Conservation (phyloP, 176 grass and related monocot species). For the Avena sativa region DNA sequence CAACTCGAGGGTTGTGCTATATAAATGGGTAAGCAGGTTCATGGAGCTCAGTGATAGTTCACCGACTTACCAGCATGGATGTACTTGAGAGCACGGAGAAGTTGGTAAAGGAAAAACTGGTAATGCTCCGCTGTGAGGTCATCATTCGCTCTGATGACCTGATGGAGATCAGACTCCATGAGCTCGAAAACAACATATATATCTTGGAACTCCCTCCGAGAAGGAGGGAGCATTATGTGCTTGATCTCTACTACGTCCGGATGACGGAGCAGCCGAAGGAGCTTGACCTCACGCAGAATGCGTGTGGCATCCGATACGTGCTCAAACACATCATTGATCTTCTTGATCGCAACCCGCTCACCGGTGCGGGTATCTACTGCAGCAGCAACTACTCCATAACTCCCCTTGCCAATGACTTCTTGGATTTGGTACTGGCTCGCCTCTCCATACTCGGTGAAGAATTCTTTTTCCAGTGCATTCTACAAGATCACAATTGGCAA, state of each 20-base stretch:
- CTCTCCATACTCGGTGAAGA: conserved; percentile 94
- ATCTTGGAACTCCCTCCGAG: conserved; percentile 86
- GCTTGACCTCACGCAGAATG: conserved; percentile 90
- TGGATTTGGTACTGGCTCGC: conserved; percentile 87
- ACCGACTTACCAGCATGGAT: conserved; percentile 75
- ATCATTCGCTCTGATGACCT: conserved; percentile 94
- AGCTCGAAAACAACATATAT: conserved; percentile 95
- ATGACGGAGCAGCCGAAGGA: conserved; percentile 79
- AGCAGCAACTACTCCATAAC: conserved; percentile 89
- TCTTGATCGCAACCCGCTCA: conserved; percentile 91
- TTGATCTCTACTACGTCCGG: conserved; percentile 95
- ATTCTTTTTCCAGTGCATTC: conserved; percentile 69
- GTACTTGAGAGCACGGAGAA: conserved; percentile 90
- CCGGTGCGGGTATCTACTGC: conserved; percentile 80
- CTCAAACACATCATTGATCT: conserved; percentile 98
- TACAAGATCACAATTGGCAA: conserved; percentile 40
- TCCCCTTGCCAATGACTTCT: conserved; percentile 92
- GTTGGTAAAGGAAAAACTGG: conserved; percentile 93
- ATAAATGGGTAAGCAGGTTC: conserved; percentile 1
- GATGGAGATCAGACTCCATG: conserved; percentile 93
- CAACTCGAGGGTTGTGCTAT: not conserved
- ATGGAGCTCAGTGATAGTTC: not conserved
- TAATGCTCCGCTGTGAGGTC: conserved; percentile 87
- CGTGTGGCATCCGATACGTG: conserved; percentile 91
- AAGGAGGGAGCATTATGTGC: conserved; percentile 95